These are phyloP conservation scores for Fragaria iinumae DNA, from an alignment of 306 rosid genomes.

Conservation along the genomic window DNA sequence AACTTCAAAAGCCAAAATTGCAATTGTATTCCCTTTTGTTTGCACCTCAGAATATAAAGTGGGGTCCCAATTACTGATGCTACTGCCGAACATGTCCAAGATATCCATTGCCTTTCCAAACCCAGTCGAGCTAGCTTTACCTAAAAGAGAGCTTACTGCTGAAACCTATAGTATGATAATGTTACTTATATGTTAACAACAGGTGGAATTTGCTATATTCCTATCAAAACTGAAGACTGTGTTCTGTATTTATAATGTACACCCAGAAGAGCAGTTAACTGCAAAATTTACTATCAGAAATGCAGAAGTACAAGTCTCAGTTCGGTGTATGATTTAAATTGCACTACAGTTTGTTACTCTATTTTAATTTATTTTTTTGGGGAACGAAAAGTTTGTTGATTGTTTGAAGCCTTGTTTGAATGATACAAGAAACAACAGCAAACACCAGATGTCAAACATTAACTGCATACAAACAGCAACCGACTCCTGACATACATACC, in stretches of 20 bases:
- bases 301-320: neutral
- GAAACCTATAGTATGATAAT: conserved; percentile 56
- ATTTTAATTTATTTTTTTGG: too few species aligned
- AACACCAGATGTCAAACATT: neutral
- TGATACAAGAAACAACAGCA: neutral
- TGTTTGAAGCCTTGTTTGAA: neutral
- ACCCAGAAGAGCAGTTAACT: conserved; percentile 25
- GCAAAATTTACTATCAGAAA: neutral
- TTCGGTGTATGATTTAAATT: neutral
- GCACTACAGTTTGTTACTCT: neutral
- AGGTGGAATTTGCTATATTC: conserved; percentile 37
- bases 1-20: conserved; percentile 95
- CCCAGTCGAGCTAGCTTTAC: too few species aligned
- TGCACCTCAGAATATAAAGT: conserved; percentile 24
- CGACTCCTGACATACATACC: neutral
- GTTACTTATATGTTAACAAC: neutral
- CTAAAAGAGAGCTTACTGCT: conserved; percentile 37
- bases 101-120: too few species aligned
- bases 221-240: neutral
- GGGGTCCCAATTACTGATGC: too few species aligned
- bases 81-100: too few species aligned
- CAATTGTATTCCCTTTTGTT: conserved; percentile 80
- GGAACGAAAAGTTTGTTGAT: too few species aligned
- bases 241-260: conserved; percentile 41
- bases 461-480: too few species aligned